A percentile compares a stretch with the other conserved stretches of the same genome.
These are phyloP conservation scores for Phytopythium litorale DNA, from an alignment of 352 stramenopile species.

Conservation along the genomic window DNA sequence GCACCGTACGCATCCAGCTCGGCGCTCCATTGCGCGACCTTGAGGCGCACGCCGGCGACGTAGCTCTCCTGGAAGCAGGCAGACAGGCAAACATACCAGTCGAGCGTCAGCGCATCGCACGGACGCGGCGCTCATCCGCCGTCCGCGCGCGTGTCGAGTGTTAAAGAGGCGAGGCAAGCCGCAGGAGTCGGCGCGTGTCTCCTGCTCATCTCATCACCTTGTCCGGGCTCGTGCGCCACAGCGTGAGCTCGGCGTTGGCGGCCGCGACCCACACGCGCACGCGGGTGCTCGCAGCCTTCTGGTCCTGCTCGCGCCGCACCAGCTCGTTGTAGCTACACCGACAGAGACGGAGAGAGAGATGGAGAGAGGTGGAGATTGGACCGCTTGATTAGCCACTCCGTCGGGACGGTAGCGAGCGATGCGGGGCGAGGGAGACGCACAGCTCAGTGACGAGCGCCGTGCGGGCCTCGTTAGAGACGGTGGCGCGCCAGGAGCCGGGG, in stretches of 20 bases:
- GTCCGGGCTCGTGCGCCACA: slow-evolving; percentile 2
- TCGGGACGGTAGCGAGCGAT: too few relatives aligned
- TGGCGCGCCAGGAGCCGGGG: background rate
- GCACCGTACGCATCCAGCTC: background rate
- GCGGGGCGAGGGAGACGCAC: background rate
- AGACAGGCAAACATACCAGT: background rate
- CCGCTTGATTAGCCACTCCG: too few relatives aligned
- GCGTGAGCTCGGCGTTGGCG: slow-evolving; percentile 5
- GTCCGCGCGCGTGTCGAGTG: too few relatives aligned
- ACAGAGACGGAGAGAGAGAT: background rate
- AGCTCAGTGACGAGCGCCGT: slow-evolving; percentile 7
- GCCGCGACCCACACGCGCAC: slow-evolving; percentile 6
- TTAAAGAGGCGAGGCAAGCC: background rate
- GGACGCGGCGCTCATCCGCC: background rate
- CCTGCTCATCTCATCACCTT: background rate
- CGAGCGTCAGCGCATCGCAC: background rate
- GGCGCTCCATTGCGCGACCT: slow-evolving; percentile 1
- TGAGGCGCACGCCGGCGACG: slow-evolving; percentile 3
- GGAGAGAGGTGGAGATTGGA: background rate
- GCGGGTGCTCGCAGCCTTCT: background rate
- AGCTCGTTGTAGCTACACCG: background rate
- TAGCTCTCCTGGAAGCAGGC: background rate
- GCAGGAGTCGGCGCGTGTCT: background rate
- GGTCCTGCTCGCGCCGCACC: background rate
- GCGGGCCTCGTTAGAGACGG: slow-evolving; percentile 5